Evolutionary conservation across 805 yeast species (phyloP), one percentile per base, ranked within the genome.

Genomic region (Saturnispora quitensis): DNA sequence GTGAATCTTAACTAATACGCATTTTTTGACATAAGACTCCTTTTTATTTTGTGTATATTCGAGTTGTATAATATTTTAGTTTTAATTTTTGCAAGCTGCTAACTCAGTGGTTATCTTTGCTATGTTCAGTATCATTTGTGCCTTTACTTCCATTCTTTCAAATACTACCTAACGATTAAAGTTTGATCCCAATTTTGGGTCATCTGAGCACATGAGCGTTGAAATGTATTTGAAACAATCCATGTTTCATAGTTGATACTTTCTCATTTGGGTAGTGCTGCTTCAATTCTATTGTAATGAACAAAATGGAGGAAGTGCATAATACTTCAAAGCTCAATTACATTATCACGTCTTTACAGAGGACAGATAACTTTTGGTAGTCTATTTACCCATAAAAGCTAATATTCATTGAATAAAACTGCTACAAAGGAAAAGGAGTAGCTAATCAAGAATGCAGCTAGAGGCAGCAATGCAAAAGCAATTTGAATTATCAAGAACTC

Each of bases 401-500:
- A 18, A 13, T 40, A 13, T 40, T 24, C 44, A 13, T 22, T 22
- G n/a, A 24, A 24, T 31, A 18, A 22, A 22, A 15, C 25, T 34
- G 15, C 13, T 15, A 6, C 18, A 13, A 4, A 31, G 15, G 18
- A 13, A 13, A 17, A 17, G 20, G n/a, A 22, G 12, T 34, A 31
- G 34, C 12, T 4, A 22, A 22, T n/a, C 5, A 43, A 43, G 5
- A 22, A 51, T 54, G 54, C 51, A 50, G 13, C 33, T 48, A 8
- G 56, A 56, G 40, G 22, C 34, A 20, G 55, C 56, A 28, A 40
- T 56, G 40, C 59, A 62, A 40, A 56, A 56, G 25, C 69, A 65
- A 46, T 55, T 60, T 50, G 63, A 62, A 31, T 45, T 58, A 10
- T 52, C 62, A 42, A 56, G 56, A 20, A 38, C 54, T 18, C 51